Conservation (phyloP, 768 basidiomycete genomes). For the Dentipellis sp. region DNA sequence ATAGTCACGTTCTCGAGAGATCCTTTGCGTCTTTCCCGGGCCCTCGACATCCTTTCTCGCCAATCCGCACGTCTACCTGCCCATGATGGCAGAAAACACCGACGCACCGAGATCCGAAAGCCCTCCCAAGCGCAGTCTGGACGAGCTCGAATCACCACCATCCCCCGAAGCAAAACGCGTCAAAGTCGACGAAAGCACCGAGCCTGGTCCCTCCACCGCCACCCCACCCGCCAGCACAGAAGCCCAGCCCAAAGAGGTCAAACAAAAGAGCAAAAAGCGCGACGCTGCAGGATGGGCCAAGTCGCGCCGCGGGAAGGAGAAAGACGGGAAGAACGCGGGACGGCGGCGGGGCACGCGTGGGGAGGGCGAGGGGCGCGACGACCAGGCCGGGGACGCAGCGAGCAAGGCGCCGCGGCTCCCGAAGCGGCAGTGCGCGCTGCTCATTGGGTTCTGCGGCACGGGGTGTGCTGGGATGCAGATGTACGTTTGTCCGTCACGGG, state of each 20-base stretch:
- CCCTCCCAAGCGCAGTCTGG: too few species aligned
- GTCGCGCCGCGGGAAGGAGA: constrained; percentile 26
- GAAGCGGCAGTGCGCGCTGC: constrained; percentile 75
- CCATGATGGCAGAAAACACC: background rate
- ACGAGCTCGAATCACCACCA: too few species aligned
- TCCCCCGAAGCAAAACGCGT: constrained; percentile 8
- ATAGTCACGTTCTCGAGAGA: too few species aligned
- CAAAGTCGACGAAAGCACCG: constrained; percentile 5
- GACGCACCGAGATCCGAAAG: too few species aligned
- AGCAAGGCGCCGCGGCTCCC: constrained; percentile 53
- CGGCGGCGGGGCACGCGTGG: constrained; percentile 36
- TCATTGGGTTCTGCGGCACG: constrained; percentile 88
- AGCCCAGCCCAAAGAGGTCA: background rate
- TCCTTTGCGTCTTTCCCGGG: too few species aligned
- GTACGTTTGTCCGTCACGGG: constrained; percentile 37
- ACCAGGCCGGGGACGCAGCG: background rate
- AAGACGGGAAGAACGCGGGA: constrained; percentile 26
- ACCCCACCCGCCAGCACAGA: background rate
- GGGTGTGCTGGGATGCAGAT: constrained; percentile 96
- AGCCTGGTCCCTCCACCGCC: background rate
- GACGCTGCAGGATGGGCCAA: constrained; percentile 24
- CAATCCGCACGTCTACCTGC: too few species aligned
- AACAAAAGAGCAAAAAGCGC: constrained; percentile 9
- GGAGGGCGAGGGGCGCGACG: constrained; percentile 12
- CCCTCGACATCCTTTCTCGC: too few species aligned